Evolutionary conservation across 2,329 filamentous ascomycete genomes (phyloP), one percentile per base, ranked within the genome.

Genomic region (Aspergillus sp.): DNA sequence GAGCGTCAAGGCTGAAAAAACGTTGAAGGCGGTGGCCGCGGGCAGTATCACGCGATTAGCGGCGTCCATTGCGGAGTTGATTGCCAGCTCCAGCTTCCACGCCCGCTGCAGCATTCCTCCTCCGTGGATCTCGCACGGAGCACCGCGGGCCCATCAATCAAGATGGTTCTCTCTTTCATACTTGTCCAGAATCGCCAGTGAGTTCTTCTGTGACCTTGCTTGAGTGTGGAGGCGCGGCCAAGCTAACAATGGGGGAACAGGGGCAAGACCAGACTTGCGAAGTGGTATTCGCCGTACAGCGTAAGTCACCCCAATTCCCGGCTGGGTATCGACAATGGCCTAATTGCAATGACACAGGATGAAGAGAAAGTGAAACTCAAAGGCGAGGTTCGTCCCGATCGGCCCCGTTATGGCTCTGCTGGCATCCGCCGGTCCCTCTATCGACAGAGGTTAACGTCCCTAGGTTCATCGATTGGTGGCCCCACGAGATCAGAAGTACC

Each of bases 341-440:
- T 62, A 48, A 59, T 11, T 36, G 8, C 17, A 26, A 18, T 5
- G 3, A 3, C 41, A 1, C 55, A 86, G 83, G 95, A 99, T 82
- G 93, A 98, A 76, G 92, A 99, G 76, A 99, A 99, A 82, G 91
- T 99, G 76, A 97, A 96, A 80, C 83, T 99, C 69, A 99, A 99
- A 78, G 95, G 95, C 83, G 95, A 99, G 81, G 90, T 91, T 79
- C 57, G 80, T 75, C 43, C 44, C 41, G 30, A 53, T 41, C 55
- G 30, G 17, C 49, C 32, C 42, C 22, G 26, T 38, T 44, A 41
- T 30, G 7, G 32, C 43, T 12, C n/a, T 11, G 30, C 22, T 38
- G 17, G 38, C 52, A 45, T 38, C 24, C 48, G 30, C 24, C 20
- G 38, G 41, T 55, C 49, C 18, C 55, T 34, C n/a, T 17, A 38